These are phyloP conservation scores for Talaromyces sp. DNA, from an alignment of 2,329 filamentous ascomycete species.

Conservation along the genomic window DNA sequence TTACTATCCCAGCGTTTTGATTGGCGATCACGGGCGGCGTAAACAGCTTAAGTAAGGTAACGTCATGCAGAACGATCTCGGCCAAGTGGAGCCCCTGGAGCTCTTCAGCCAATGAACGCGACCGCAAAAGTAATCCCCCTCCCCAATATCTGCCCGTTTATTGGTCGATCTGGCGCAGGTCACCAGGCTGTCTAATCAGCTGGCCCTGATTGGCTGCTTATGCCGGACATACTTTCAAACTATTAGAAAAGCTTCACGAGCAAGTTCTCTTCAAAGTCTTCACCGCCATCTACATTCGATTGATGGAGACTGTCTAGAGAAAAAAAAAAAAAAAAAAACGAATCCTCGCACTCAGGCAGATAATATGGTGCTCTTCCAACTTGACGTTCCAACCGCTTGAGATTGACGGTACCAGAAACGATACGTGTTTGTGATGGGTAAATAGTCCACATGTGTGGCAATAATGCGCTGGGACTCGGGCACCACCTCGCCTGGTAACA, in stretches of 20 bases:
- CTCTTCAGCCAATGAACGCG: background rate
- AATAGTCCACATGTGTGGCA: slow-evolving; percentile 14
- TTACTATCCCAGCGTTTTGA: background rate
- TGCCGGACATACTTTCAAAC: background rate
- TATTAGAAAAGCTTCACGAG: background rate
- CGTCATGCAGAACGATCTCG: slow-evolving; percentile 4
- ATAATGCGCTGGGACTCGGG: slow-evolving; percentile 16
- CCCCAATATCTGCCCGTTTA: background rate
- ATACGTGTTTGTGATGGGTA: slow-evolving; percentile 1
- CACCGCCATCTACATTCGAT: background rate
- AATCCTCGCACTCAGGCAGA: background rate
- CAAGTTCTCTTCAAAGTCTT: background rate
- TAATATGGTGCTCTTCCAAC: background rate
- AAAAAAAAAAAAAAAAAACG: background rate
- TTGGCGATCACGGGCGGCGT: background rate
- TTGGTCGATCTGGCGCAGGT: background rate
- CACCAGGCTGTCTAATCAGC: background rate
- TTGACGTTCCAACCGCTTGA: background rate
- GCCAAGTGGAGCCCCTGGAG: background rate
- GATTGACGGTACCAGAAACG: slow-evolving; percentile 7
- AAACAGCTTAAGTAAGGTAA: background rate
- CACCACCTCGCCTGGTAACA: slow-evolving; percentile 7
- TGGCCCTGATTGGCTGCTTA: background rate
- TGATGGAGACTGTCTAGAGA: background rate
- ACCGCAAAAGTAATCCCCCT: background rate